A percentile compares a stretch with the other conserved stretches of the same genome.
These are phyloP conservation scores for Bauhinia variegata DNA, from an alignment of 306 rosid species.

Conservation along the genomic window DNA sequence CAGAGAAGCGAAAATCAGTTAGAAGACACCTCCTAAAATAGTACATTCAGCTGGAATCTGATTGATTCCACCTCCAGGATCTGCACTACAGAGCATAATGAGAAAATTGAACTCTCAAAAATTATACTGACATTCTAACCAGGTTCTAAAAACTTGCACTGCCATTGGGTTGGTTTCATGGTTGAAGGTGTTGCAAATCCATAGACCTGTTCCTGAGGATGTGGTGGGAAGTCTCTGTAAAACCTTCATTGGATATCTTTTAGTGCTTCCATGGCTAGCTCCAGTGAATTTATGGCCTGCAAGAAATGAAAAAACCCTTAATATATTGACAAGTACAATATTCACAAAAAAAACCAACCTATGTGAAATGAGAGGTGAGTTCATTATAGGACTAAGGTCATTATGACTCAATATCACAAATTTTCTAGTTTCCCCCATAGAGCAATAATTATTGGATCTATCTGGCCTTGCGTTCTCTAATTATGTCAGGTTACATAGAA, in stretches of 20 bases:
- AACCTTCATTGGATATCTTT: slow-evolving; percentile 78
- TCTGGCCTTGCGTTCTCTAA: neutral
- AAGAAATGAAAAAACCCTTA: slow-evolving; percentile 31
- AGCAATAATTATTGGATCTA: neutral
- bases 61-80: slow-evolving; percentile 96
- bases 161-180: slow-evolving; percentile 99
- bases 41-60: slow-evolving; percentile 95
- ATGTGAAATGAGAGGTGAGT: no score
- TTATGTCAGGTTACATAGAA: no score
- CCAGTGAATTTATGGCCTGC: slow-evolving; percentile 89
- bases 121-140: neutral
- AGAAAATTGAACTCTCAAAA: slow-evolving; percentile 1
- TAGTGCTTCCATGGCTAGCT: slow-evolving; percentile 89
- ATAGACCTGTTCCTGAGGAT: slow-evolving; percentile 76
- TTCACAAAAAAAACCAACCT: neutral
- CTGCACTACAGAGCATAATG: slow-evolving; percentile 44
- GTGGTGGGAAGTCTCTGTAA: slow-evolving; percentile 91
- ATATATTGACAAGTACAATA: slow-evolving; percentile 23
- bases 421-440: neutral
- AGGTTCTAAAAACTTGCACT: slow-evolving; percentile 57
- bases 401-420: neutral
- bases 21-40: slow-evolving; percentile 64
- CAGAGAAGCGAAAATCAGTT: slow-evolving; percentile 22
- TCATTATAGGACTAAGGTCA: neutral
- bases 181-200: slow-evolving; percentile 96